Percentiles rank a stretch among this genome's conserved stretches.
Evolutionary conservation across 495 filamentous ascomycete species (phyloP).

Genomic region (Antarctomyces pellizariae): DNA sequence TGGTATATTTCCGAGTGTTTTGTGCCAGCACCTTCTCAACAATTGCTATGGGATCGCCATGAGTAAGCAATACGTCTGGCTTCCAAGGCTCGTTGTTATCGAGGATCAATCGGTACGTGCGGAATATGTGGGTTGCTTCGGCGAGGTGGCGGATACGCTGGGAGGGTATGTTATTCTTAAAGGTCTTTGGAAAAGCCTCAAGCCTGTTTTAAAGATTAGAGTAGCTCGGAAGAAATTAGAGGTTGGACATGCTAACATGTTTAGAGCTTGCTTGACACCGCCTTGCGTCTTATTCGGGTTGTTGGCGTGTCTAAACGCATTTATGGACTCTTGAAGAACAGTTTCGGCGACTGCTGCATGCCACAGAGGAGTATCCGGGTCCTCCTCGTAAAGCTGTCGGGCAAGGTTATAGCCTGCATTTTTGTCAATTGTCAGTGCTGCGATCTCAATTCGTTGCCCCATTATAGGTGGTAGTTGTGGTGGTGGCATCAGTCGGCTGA

Average conservation of each 20-base stretch:
- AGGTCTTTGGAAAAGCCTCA: constrained; percentile 40
- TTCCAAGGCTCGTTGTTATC: constrained; percentile 85
- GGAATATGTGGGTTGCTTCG: constrained; percentile 66
- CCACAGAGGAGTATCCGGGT: constrained; percentile 25
- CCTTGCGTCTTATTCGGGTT: constrained; percentile 72
- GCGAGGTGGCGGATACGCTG: constrained; percentile 43
- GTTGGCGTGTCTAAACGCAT: constrained; percentile 68
- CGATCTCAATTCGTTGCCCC: neutral
- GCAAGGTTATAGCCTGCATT: constrained; percentile 41
- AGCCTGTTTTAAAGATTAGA: constrained; percentile 29
- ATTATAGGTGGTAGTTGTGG: neutral
- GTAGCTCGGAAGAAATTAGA: constrained; percentile 3
- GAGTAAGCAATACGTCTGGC: constrained; percentile 72
- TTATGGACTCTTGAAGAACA: constrained; percentile 41
- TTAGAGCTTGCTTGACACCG: constrained; percentile 60
- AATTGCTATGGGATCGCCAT: constrained; percentile 63
- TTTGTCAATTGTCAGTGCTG: too few species aligned
- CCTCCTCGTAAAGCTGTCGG: constrained; percentile 41
- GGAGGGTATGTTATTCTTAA: constrained; percentile 28
- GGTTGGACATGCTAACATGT: constrained; percentile 33
- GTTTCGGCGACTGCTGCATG: constrained; percentile 33
- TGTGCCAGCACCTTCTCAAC: constrained; percentile 72
- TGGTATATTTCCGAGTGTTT: constrained; percentile 65
- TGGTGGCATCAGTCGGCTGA: neutral
- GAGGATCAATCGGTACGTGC: constrained; percentile 68